Evolutionary conservation across 2,329 filamentous ascomycete species (phyloP), one percentile per base, ranked within the genome.

Genomic region (Colletotrichum viniferum): DNA sequence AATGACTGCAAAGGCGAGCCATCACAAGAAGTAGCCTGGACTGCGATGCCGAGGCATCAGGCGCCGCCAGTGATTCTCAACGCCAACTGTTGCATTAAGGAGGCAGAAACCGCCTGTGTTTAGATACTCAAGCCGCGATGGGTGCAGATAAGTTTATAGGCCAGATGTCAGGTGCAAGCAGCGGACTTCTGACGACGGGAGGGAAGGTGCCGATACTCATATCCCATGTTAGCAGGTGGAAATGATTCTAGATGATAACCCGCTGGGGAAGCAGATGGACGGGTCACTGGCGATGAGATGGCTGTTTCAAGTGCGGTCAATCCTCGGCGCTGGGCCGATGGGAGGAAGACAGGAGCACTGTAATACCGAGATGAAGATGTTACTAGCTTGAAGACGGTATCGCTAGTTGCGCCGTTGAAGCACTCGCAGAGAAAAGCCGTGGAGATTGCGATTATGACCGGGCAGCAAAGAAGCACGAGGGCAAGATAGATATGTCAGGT

Each of bases 231-330:
- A 12, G 38, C 32, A 74, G 5, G 34, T 26, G 16, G 28, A 18
- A 4, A 30, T 32, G 26, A 34, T 58, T 64, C 67, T 65, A 36
- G 68, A 74, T 60, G 48, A 48, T 52, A n/a, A 21, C 43, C 36
- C 18, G 48, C 66, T 58, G 32, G 48, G 43, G 38, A 64, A 67
- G 58, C 63, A 66, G 60, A 52, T 60, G 67, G 48, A 63, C 24
- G 21, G 69, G n/a, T 52, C 43, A 52, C 43, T 52, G 43, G 43
- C n/a, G 43, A 62, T 58, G 73, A 56, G 55, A 75, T 73, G 62
- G 73, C 30, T 56, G 73, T 75, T 75, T 75, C 73, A 73, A 65
- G 26, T 73, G 56, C 26, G 30, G 69, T 28, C 65, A 74, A 52
- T 24, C 30, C 14, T 24, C 26, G 32, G 71, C 66, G 48, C 30